These are phyloP conservation scores for Tremella fuciformis DNA, from an alignment of 768 basidiomycete genomes.

Conservation along the genomic window DNA sequence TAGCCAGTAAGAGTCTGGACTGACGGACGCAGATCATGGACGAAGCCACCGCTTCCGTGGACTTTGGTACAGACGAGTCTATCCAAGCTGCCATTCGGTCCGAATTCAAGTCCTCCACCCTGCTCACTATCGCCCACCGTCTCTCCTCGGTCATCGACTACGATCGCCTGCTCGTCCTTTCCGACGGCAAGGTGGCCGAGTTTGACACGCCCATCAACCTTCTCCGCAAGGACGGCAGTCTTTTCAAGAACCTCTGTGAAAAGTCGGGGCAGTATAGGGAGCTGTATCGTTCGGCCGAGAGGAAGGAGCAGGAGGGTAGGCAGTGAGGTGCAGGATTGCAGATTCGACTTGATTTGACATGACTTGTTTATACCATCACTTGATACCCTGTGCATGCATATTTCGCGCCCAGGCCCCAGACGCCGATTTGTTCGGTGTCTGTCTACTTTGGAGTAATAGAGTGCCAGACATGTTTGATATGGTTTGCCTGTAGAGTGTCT, in stretches of 20 bases:
- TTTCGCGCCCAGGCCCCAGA: too few species aligned
- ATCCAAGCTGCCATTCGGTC: conserved; percentile 50
- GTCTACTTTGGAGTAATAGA: too few species aligned
- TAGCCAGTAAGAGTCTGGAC: background rate
- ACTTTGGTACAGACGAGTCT: conserved; percentile 51
- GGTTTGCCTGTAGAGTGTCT: too few species aligned
- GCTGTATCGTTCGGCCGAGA: conserved; percentile 45
- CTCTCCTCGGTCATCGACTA: conserved; percentile 51
- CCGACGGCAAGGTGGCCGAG: conserved; percentile 51
- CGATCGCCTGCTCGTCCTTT: conserved; percentile 50
- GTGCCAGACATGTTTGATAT: too few species aligned
- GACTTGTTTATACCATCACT: too few species aligned
- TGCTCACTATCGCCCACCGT: conserved; percentile 51
- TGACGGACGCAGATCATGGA: conserved; percentile 44
- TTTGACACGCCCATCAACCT: conserved; percentile 50
- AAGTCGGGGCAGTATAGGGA: conserved; percentile 50
- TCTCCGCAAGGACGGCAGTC: conserved; percentile 37
- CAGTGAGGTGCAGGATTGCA: too few species aligned
- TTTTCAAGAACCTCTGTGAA: conserved; percentile 49
- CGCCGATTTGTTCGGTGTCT: too few species aligned
- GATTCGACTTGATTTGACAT: too few species aligned
- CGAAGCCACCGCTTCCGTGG: conserved; percentile 50
- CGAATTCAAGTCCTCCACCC: conserved; percentile 47
- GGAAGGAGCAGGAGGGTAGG: conserved; percentile 29
- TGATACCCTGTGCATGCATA: too few species aligned